Evolutionary conservation across 345 rosid species (phyloP), one percentile per base, ranked within the genome.

Genomic region (Arabis alpina): DNA sequence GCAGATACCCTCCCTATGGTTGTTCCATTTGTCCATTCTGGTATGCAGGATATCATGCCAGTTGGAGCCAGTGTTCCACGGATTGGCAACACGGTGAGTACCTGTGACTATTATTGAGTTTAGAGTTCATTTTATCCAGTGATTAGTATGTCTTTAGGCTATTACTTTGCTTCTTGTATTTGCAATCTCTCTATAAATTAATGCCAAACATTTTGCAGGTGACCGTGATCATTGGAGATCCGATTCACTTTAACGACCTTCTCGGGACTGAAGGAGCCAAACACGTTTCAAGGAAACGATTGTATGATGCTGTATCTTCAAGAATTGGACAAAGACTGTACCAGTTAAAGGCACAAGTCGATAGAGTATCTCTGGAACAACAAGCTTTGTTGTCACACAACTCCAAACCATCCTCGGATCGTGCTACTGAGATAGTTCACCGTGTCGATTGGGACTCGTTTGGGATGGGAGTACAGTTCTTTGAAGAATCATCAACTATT

Each of bases 31-130:
- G 99, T 87, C 28, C 99, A 94, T 72, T 79, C 84, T 19, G 99
- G 99, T 55, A 91, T 91, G 97, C 97, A 94, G 28, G 96, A 94
- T 27, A 80, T 94, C 71, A 91, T 94, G 99, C 99, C 99, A 4
- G 56, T 91, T 15, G 99, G 99, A 68, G 86, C 96, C 64, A 91
- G 45, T 65, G 72, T 91, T 60, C 99, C 99, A 15, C 86, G 94
- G 72, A 85, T 91, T 73, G 99, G 98, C 68, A 91, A 89, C 66
- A 88, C 84, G 62, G 99, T 94, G 79, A 42, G 88, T 73, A 40
- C 53, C 40, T 52, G 70, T 36, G 0, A 12, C 30, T 70, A 40
- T 13, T 47, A n/a, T 12, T 52, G 14, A 40, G 19, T 11, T 44
- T 8, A 36, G 40, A 8, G 40, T 28, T 59, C 23, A 24, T 2